These are phyloP conservation scores for Syzygium aromaticum DNA, from an alignment of 345 rosid species.

Conservation along the genomic window DNA sequence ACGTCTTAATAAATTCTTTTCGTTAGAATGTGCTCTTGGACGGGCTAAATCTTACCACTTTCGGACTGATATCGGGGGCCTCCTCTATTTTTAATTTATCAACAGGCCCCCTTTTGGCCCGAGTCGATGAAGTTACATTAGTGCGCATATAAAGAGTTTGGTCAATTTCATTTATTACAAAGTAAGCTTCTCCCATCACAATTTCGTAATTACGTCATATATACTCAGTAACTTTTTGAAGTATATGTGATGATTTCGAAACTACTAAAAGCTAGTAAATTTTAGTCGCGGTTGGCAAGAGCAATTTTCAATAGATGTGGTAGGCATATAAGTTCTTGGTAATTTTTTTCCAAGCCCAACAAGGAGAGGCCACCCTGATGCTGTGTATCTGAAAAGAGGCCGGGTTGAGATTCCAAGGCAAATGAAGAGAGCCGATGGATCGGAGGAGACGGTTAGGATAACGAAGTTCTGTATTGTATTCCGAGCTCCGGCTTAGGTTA, in stretches of 20 bases:
- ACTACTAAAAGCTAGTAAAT: not conserved
- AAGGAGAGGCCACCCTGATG: not conserved
- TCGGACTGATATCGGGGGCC: too few relatives aligned
- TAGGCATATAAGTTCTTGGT: not conserved
- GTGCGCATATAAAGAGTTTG: not conserved
- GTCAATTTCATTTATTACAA: not conserved
- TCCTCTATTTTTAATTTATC: too few relatives aligned
- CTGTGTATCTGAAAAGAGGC: not conserved
- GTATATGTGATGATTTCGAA: not conserved
- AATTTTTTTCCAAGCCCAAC: not conserved
- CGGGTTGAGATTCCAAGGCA: not conserved
- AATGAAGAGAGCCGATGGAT: not conserved
- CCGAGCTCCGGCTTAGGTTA: not conserved
- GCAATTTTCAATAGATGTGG: not conserved
- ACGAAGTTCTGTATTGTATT: too few relatives aligned
- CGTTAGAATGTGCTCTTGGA: too few relatives aligned
- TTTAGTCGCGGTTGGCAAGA: not conserved
- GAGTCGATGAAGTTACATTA: not conserved
- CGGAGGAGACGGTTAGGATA: not conserved
- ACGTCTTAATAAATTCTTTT: too few relatives aligned
- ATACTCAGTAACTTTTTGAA: not conserved
- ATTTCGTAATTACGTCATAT: not conserved
- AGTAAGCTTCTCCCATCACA: not conserved
- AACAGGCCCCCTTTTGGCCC: too few relatives aligned
- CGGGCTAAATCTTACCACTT: too few relatives aligned